These are phyloP conservation scores for Mycena metata DNA, from an alignment of 768 basidiomycete genomes.

Conservation along the genomic window DNA sequence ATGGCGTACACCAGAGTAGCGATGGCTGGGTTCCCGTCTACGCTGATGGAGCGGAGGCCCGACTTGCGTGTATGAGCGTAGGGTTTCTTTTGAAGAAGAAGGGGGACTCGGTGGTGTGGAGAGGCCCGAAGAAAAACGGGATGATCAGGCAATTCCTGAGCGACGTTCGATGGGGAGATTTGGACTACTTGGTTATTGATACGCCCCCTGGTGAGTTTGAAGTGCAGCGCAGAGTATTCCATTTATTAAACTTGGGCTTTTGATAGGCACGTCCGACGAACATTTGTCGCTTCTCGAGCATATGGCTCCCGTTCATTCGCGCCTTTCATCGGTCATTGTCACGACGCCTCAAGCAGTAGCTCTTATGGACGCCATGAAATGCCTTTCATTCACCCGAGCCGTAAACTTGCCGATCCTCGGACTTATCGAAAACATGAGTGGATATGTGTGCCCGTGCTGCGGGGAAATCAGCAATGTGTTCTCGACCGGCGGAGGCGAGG, in stretches of 20 bases:
- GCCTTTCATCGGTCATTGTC: constrained; percentile 89
- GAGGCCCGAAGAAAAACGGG: constrained; percentile 98
- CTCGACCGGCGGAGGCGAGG: constrained; percentile 92
- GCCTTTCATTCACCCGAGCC: constrained; percentile 93
- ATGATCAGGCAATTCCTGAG: constrained; percentile 97
- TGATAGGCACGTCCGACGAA: constrained; percentile 95
- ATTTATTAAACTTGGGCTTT: constrained; percentile 39
- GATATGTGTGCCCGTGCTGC: constrained; percentile 98
- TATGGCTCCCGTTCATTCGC: constrained; percentile 84
- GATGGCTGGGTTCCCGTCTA: constrained; percentile 99
- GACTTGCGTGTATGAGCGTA: constrained; percentile 96
- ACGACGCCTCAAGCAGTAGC: constrained; percentile 99
- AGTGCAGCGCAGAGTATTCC: constrained; percentile 20
- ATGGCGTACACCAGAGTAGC: constrained; percentile 92
- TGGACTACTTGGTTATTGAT: constrained; percentile 94
- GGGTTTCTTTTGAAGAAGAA: constrained; percentile 93
- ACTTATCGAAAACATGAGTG: constrained; percentile 98
- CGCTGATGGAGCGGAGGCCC: constrained; percentile 80
- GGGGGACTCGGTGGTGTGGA: constrained; percentile 96
- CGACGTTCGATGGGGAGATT: constrained; percentile 95
- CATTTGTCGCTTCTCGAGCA: constrained; percentile 97
- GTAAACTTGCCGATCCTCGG: constrained; percentile 91
- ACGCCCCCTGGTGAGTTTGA: constrained; percentile 89
- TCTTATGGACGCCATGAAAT: constrained; percentile 95
- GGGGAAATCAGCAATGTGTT: constrained; percentile 96